Evolutionary conservation across 495 filamentous ascomycete genomes (phyloP), one percentile per base, ranked within the genome.

Genomic region (Podospora bellae-mahoneyi): DNA sequence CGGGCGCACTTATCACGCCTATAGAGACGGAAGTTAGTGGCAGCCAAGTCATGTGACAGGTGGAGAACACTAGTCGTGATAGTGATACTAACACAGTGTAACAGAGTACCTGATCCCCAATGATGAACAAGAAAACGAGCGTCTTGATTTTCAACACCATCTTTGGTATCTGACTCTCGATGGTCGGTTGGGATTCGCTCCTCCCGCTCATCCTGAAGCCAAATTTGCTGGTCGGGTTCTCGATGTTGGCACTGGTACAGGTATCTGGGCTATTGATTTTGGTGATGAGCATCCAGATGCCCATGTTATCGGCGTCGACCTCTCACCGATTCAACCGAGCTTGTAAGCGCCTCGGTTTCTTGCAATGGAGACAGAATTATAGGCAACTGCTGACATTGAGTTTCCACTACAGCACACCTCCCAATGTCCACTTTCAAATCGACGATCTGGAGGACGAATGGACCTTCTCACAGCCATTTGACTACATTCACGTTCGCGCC

Each of bases 1-100:
- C 71, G 83, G 83, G 15, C 78, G 84, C 55, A 78, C 80, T 13
- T 85, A 85, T 66, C 82, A 84, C 62, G 78, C 78, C 57, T 84
- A 78, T 68, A 80, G 78, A 69, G 77, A 80, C 55, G 79, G 76
- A 30, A 77, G 65, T 62, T 16, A 66, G 54, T 65, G 5, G 13
- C 55, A 20, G n/a, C 54, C 26, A 60, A 32, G 9, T 58, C n/a
- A 16, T 58, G 18, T 58, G 6, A 58, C 30, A 34, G 64, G 16
- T 48, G 66, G 58, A 9, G 9, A 39, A 39, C 15, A 32, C 4
- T 16, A 10, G 39, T 13, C 0, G 39, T 48, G 39, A 48, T 16
- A 48, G 39, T 18, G 39, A 48, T 16, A 48, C 39, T 48, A 48
- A 48, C 39, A 48, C 39, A 32, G 3, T 48, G 39, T 48, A 13